phyloP scores from a whole-genome alignment of 2,329 filamentous ascomycete species.

The Berkeleyomyces basicola region DNA sequence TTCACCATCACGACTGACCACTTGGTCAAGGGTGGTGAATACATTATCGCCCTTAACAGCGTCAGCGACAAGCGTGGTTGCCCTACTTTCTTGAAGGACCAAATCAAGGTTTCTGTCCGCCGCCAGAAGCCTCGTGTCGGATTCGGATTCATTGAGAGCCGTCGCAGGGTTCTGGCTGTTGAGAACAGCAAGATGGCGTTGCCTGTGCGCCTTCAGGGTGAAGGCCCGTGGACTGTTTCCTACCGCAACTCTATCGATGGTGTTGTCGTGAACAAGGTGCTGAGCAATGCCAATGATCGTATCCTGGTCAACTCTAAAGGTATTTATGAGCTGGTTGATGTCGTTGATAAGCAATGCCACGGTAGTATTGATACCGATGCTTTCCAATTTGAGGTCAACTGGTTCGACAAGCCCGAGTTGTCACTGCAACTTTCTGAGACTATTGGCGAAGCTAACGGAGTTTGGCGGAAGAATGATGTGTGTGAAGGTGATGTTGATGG shows the following conservation, averaged over 20 bases:
- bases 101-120: constrained; percentile 70
- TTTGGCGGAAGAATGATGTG: constrained; percentile 60
- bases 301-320: constrained; percentile 52
- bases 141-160: constrained; percentile 75
- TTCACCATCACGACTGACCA: constrained; percentile 61
- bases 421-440: constrained; percentile 48
- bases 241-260: constrained; percentile 44
- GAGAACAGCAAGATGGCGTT: constrained; percentile 59
- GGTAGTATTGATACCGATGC: constrained; percentile 61
- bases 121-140: constrained; percentile 74
- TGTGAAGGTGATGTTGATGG: constrained; percentile 91
- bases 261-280: constrained; percentile 28
- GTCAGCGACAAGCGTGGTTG: constrained; percentile 78
- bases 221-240: constrained; percentile 65
- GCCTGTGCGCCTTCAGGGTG: constrained; percentile 71
- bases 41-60: constrained; percentile 69
- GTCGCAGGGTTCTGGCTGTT: constrained; percentile 55
- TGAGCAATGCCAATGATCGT: constrained; percentile 46
- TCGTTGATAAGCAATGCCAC: constrained; percentile 66
- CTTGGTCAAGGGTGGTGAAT: constrained; percentile 71
- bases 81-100: constrained; percentile 70
- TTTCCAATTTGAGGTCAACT: constrained; percentile 62
- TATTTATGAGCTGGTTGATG: constrained; percentile 61
- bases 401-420: constrained; percentile 67
- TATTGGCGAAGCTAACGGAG: constrained; percentile 33